Percentiles rank a stretch among this genome's conserved stretches.
Conservation (phyloP, 2,329 filamentous ascomycete genomes). For the Phaeosphaeria sp. region DNA sequence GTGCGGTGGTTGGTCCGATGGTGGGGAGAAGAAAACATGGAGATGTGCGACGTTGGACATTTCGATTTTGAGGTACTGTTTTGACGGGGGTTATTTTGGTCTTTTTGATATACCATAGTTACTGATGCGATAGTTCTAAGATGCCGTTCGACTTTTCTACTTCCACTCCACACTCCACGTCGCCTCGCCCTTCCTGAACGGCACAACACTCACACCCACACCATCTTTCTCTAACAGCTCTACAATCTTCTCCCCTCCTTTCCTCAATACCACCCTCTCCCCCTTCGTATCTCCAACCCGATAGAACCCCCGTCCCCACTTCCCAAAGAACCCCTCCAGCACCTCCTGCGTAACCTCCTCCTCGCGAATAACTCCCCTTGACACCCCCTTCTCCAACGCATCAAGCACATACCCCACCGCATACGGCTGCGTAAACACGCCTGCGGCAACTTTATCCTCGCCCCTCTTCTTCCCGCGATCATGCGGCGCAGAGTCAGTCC, state of each 20-base stretch:
- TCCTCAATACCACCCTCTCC: constrained; percentile 64
- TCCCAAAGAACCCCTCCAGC: constrained; percentile 65
- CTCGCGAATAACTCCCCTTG: constrained; percentile 60
- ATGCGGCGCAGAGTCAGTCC: constrained; percentile 75
- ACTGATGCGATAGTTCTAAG: too few relatives aligned
- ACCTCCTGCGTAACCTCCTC: constrained; percentile 62
- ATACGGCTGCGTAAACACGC: constrained; percentile 81
- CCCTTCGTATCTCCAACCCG: constrained; percentile 53
- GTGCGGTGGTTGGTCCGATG: background rate
- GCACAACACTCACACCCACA: constrained; percentile 65
- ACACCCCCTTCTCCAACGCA: constrained; percentile 68
- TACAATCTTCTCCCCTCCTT: constrained; percentile 61
- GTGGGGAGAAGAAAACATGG: background rate
- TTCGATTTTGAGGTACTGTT: too few relatives aligned
- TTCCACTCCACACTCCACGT: constrained; percentile 61
- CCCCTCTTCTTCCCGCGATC: constrained; percentile 66
- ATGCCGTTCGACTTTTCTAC: too few relatives aligned
- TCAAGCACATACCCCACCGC: constrained; percentile 70
- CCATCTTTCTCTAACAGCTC: constrained; percentile 62
- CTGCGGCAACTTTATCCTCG: constrained; percentile 64
- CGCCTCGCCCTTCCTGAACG: constrained; percentile 68
- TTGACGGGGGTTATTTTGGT: too few relatives aligned
- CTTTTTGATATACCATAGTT: too few relatives aligned
- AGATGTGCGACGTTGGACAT: too few relatives aligned
- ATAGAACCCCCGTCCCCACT: constrained; percentile 66